Percentiles rank a stretch among this genome's conserved stretches.
Conservation (phyloP, 176 grass and related monocot genomes). For the Triticum timopheevii region DNA sequence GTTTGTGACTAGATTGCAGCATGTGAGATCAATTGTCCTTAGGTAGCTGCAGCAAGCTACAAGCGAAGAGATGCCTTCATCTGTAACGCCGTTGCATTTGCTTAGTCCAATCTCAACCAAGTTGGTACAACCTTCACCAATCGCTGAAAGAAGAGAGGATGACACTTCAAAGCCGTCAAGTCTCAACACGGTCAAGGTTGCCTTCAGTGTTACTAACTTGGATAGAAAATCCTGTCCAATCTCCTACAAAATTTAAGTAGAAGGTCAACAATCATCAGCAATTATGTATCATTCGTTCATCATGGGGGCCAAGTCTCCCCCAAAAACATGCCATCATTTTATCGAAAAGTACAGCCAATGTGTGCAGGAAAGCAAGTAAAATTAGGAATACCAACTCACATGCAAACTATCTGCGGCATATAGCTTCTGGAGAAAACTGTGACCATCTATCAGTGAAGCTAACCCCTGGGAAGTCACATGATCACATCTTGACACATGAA, state of each 20-base stretch:
- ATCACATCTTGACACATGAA: slow-evolving; percentile 90
- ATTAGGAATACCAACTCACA: slow-evolving; percentile 42
- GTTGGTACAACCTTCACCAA: slow-evolving; percentile 67
- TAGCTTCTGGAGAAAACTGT: slow-evolving; percentile 61
- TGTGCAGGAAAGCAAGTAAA: neutral
- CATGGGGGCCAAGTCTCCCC: neutral
- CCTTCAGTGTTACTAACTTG: slow-evolving; percentile 62
- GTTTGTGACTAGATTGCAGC: slow-evolving; percentile 62
- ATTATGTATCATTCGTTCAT: slow-evolving; percentile 15
- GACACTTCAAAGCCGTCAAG: slow-evolving; percentile 78
- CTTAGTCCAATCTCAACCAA: slow-evolving; percentile 86
- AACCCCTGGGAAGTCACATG: slow-evolving; percentile 80
- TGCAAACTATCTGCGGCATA: slow-evolving; percentile 79
- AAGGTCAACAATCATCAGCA: neutral
- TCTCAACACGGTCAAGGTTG: slow-evolving; percentile 71
- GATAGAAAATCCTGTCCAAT: slow-evolving; percentile 59
- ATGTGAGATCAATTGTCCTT: slow-evolving; percentile 80
- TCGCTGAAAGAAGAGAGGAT: slow-evolving; percentile 50
- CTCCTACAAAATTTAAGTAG: slow-evolving; percentile 55
- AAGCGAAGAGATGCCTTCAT: slow-evolving; percentile 78
- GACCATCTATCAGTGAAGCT: slow-evolving; percentile 69
- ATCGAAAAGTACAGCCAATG: neutral
- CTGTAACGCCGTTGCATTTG: slow-evolving; percentile 80
- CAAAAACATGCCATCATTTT: neutral
- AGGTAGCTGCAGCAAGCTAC: slow-evolving; percentile 59